Evolutionary conservation across 208 protist genomes (phyloP), one percentile per base, ranked within the genome.

Genomic region (Angomonas deanei): DNA sequence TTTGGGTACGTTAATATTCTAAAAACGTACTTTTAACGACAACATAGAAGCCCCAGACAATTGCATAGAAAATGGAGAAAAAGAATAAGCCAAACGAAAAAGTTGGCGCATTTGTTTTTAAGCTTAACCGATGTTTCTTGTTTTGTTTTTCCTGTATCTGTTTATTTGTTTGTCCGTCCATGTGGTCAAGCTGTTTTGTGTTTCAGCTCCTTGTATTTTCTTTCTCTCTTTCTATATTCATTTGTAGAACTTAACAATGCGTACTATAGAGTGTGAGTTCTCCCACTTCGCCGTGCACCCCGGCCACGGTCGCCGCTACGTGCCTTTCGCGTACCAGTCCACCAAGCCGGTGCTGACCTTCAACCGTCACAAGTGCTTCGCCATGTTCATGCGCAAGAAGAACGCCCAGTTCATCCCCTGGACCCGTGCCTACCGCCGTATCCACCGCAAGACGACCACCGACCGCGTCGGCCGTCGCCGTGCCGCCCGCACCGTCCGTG

Each of bases 341-440:
- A 97, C 92, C 74, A 96, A 94, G 88, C 92, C 92, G 53, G 92
- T 97, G 68, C 84, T 97, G 83, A 92, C 90, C 55, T 97, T 97
- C 80, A 72, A 81, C 53, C 77, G 80, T 68, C 84, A 86, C 49
- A 96, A 96, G 85, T 94, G 89, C 81, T 86, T 90, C 57, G 86
- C 76, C 34, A 72, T 96, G 77, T 97, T 94, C 88, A 88, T 92
- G 82, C 86, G 87, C 76, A 97, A 97, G 88, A 97, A 96, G 88
- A 97, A 97, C 86, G 90, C 92, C 57, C 87, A 90, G 66, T 94
- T 93, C 77, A 61, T 97, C 61, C 75, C 78, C 66, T 97, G 92
- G 92, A 97, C 92, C 72, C 84, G 87, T 78, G 91, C 90, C 68
- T 97, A 95, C 90, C 89, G 92, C 71, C 85, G 88, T 68, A 88